Conservation (phyloP, 2,329 filamentous ascomycete genomes). For the Cyclaneusma minus region DNA sequence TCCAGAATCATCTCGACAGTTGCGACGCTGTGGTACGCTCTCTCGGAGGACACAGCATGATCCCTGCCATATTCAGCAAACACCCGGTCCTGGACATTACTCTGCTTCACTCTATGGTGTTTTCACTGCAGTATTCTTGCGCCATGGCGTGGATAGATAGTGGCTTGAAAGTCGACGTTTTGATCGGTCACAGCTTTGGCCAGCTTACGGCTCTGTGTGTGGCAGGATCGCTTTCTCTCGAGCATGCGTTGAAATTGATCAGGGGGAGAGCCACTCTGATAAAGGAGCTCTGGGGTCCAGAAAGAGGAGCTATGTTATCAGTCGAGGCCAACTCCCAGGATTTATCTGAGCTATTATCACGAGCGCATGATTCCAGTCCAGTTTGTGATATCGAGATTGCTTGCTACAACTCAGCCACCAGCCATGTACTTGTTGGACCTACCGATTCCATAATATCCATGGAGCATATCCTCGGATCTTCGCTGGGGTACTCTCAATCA, state of each 20-base stretch:
- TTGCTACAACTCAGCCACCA: constrained; percentile 15
- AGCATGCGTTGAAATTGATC: constrained; percentile 16
- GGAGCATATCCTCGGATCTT: constrained; percentile 1
- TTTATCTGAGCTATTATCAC: background rate
- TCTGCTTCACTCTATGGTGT: background rate
- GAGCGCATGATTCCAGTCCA: background rate
- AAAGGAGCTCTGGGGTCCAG: constrained; percentile 15
- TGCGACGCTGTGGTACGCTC: constrained; percentile 18
- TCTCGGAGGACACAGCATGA: too few relatives aligned
- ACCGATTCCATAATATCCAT: constrained; percentile 10
- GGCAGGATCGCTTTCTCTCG: constrained; percentile 15
- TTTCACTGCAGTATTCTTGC: background rate
- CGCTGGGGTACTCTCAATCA: too few relatives aligned
- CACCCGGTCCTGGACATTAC: background rate
- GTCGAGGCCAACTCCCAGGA: constrained; percentile 5
- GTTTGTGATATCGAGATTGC: too few relatives aligned
- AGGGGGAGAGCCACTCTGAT: constrained; percentile 17
- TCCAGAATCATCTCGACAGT: constrained; percentile 19
- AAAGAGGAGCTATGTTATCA: constrained; percentile 19
- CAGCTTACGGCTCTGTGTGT: constrained; percentile 20
- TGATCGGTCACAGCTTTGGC: constrained; percentile 21
- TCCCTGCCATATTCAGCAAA: too few relatives aligned
- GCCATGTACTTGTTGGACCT: constrained; percentile 17
- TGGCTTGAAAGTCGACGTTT: background rate
- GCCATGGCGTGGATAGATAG: background rate